Evolutionary conservation across 176 grass and related monocot genomes (phyloP).

Genomic region (Echinochloa phyllopogon): DNA sequence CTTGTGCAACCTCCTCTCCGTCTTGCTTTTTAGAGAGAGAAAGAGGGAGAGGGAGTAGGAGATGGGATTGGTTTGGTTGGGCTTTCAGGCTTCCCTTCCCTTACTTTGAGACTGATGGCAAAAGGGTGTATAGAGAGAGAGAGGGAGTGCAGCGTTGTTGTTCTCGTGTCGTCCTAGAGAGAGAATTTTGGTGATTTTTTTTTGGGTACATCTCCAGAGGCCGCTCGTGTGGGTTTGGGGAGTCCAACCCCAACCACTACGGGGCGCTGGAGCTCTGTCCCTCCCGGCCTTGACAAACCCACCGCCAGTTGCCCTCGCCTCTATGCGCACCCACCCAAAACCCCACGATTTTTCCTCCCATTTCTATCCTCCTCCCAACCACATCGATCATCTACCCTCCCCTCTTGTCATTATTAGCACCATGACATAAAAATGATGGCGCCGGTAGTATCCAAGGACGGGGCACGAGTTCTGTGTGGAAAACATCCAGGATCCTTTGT

Average conservation of each 20-base stretch:
- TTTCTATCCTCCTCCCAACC: constrained; percentile 1
- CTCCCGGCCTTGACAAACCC: constrained; percentile 69
- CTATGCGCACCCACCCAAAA: not conserved
- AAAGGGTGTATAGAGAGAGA: constrained; percentile 32
- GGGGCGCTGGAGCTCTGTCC: constrained; percentile 53
- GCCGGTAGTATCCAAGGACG: constrained; percentile 10
- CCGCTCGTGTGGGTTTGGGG: constrained; percentile 80
- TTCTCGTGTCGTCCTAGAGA: constrained; percentile 18
- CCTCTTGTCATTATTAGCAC: constrained; percentile 22
- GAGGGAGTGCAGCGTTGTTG: not conserved
- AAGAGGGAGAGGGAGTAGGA: not conserved
- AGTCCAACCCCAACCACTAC: constrained; percentile 53
- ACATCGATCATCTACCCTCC: not conserved
- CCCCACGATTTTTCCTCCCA: not conserved
- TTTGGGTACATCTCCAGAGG: constrained; percentile 53
- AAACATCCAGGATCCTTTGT: not conserved
- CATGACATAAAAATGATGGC: constrained; percentile 23
- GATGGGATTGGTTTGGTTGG: constrained; percentile 47
- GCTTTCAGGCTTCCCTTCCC: constrained; percentile 28
- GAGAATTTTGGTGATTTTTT: constrained; percentile 31
- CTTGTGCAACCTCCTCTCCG: constrained; percentile 27
- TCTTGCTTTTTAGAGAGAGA: constrained; percentile 26
- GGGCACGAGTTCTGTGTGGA: not conserved
- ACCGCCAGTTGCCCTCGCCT: constrained; percentile 43
- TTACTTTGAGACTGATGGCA: constrained; percentile 58